Conservation (phyloP, 805 yeast species). For the Grigorovia transvaalensis region DNA sequence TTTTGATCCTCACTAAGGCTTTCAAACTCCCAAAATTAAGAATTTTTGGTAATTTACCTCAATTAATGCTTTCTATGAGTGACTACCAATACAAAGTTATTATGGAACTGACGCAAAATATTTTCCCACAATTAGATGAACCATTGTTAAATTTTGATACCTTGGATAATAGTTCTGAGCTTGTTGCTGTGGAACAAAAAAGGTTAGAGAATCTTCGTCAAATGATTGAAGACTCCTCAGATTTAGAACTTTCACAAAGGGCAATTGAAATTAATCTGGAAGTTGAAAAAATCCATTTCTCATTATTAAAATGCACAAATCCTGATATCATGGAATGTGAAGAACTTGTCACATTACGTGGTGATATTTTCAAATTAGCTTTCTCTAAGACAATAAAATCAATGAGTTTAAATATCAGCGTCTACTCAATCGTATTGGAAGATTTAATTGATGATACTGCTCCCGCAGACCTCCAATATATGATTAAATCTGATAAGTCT, state of each 20-base stretch:
- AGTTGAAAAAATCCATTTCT: slow-evolving; percentile 51
- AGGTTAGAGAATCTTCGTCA: slow-evolving; percentile 12
- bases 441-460: slow-evolving; percentile 63
- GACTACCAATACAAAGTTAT: slow-evolving; percentile 86
- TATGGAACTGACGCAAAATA: slow-evolving; percentile 63
- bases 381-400: slow-evolving; percentile 49
- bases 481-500: slow-evolving; percentile 47
- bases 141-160: not conserved
- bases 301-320: slow-evolving; percentile 59
- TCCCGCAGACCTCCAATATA: slow-evolving; percentile 47
- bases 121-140: slow-evolving; percentile 15
- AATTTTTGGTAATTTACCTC: slow-evolving; percentile 69
- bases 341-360: slow-evolving; percentile 60
- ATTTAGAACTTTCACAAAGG: slow-evolving; percentile 43
- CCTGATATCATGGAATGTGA: slow-evolving; percentile 50
- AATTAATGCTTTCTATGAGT: slow-evolving; percentile 58
- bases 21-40: slow-evolving; percentile 59
- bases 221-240: slow-evolving; percentile 33
- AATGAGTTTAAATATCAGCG: slow-evolving; percentile 53
- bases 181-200: slow-evolving; percentile 17
- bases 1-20: slow-evolving; percentile 80
- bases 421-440: slow-evolving; percentile 58
- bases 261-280: slow-evolving; percentile 62
- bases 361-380: slow-evolving; percentile 52
- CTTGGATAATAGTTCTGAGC: slow-evolving; percentile 2